phyloP scores from a whole-genome alignment of 2,329 filamentous ascomycete species.

The Talaromyces marneffei region DNA sequence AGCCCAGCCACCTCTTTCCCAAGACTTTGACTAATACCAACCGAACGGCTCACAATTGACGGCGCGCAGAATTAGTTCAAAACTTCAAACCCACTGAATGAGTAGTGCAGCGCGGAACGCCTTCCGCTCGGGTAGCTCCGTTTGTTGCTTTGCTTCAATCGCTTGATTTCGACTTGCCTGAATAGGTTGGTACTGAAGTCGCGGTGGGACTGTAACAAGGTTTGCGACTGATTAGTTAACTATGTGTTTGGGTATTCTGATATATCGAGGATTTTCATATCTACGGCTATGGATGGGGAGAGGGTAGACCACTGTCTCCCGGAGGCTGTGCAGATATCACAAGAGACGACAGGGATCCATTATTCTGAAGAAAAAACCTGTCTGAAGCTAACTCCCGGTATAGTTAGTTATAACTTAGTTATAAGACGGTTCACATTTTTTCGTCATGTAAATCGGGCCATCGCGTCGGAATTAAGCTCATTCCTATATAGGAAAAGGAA shows the following conservation, averaged over 20 bases:
- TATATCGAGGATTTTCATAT: background rate
- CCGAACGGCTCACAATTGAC: background rate
- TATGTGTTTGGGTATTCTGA: background rate
- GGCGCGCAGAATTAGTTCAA: background rate
- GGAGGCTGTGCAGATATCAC: background rate
- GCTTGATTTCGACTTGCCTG: background rate
- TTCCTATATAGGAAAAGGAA: background rate
- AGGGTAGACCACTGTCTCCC: background rate
- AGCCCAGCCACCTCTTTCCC: background rate
- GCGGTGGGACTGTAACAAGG: background rate
- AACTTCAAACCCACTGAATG: background rate
- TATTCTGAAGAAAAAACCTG: background rate
- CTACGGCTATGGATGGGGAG: background rate
- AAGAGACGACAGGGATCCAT: background rate
- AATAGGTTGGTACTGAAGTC: slow-evolving; percentile 1
- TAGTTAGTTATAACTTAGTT: too few species aligned
- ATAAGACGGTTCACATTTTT: background rate
- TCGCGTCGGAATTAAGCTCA: background rate
- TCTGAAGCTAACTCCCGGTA: background rate
- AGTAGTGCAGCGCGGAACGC: background rate
- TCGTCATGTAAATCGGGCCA: background rate
- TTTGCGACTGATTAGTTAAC: background rate
- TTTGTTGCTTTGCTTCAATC: background rate
- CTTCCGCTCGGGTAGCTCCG: background rate
- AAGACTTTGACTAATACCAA: background rate